Conservation (phyloP, 768 basidiomycete species). For the Boletus pseudopeckii region DNA sequence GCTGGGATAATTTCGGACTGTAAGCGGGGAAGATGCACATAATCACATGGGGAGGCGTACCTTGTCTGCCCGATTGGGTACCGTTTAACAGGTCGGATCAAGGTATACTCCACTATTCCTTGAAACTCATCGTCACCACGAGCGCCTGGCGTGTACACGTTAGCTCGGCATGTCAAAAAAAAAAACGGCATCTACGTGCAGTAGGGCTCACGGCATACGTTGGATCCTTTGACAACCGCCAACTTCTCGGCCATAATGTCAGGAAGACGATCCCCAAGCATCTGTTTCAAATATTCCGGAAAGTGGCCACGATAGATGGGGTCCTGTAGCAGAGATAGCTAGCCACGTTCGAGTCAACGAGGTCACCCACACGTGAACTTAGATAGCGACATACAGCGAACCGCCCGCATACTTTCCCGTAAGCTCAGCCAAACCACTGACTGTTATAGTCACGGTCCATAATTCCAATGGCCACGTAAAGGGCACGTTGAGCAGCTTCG, state of each 20-base stretch:
- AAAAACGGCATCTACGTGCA: background rate
- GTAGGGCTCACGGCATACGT: constrained; percentile 48
- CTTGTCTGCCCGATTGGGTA: constrained; percentile 60
- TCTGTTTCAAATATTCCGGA: constrained; percentile 53
- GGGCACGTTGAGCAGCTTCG: constrained; percentile 65
- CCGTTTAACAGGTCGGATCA: constrained; percentile 55
- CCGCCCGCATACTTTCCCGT: constrained; percentile 39
- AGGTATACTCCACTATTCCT: constrained; percentile 56
- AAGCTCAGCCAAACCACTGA: constrained; percentile 20
- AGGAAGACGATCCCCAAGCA: constrained; percentile 57
- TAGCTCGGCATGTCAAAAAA: too few species aligned
- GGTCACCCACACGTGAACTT: background rate
- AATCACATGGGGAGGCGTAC: constrained; percentile 29
- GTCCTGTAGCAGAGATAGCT: constrained; percentile 37
- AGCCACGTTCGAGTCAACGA: background rate
- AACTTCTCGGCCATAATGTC: constrained; percentile 55
- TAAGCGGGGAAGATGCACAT: background rate
- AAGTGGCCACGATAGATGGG: constrained; percentile 72
- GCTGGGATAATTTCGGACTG: constrained; percentile 33
- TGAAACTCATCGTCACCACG: constrained; percentile 65
- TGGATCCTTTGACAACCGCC: constrained; percentile 56
- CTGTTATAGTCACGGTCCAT: constrained; percentile 28
- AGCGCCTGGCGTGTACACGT: constrained; percentile 36
- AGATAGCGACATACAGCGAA: constrained; percentile 43
- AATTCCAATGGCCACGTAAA: constrained; percentile 69